Evolutionary conservation across 164 flowering plant genomes (phyloP).

Genomic region (Tinospora cordifolia): DNA sequence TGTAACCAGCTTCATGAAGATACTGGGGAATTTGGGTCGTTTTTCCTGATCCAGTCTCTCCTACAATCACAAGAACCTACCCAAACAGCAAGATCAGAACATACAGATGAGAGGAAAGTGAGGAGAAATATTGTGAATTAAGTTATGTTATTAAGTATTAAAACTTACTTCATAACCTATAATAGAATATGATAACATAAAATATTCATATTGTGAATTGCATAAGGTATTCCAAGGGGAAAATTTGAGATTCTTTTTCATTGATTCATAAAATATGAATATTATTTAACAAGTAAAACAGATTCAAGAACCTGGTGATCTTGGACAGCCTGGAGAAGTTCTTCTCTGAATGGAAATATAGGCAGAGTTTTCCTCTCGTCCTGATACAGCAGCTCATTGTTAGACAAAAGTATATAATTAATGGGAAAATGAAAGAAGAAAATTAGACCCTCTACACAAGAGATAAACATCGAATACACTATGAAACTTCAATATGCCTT

Average conservation of each 20-base stretch:
- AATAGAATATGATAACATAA: no score
- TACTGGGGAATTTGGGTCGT: slow-evolving; percentile 98
- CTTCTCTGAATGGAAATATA: slow-evolving; percentile 68
- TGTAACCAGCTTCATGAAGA: slow-evolving; percentile 95
- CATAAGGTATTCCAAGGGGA: no score
- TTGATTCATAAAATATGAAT: no score
- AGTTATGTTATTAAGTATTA: neutral
- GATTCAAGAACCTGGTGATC: slow-evolving; percentile 63
- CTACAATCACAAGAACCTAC: slow-evolving; percentile 89
- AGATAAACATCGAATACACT: no score
- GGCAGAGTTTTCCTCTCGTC: slow-evolving; percentile 82
- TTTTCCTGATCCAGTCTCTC: slow-evolving; percentile 99
- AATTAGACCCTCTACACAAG: no score
- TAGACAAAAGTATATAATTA: neutral
- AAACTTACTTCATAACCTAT: no score
- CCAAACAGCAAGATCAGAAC: neutral
- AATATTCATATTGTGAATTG: no score
- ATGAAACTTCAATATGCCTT: no score
- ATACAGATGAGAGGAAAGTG: neutral
- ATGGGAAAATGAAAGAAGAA: no score
- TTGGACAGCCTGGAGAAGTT: slow-evolving; percentile 63
- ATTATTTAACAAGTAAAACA: neutral
- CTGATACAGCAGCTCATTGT: slow-evolving; percentile 30
- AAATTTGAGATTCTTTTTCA: no score
- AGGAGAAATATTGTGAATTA: neutral